Base-by-base conservation (phyloP, 805 yeast genomes). In the Teunomyces gatunensis region DNA sequence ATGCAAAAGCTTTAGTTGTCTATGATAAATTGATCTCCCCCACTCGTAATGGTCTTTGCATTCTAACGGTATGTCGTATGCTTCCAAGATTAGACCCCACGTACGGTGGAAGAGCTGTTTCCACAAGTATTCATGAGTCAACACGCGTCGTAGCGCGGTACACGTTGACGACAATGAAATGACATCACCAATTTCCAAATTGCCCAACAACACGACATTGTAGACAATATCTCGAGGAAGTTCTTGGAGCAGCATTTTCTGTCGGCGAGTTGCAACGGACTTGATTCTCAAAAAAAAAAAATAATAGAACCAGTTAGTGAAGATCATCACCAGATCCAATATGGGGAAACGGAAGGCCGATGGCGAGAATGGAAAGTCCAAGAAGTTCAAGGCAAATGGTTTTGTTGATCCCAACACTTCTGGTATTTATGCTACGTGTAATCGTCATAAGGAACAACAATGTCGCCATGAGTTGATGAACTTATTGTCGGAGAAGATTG, bases 361-460 rank as follows among this genome's bases (percentile, higher is more conserved):
- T 15, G 47, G 48, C 21, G 51, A 46, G 12, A 11, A 32, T 23
- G 59, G 63, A 34, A 54, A 54, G 39, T 54, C 56, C 58, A 75
- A 73, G 60, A 69, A 72, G 64, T 80, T 71, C 64, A 79, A 78
- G 55, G 70, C 74, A 15, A 59, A 70, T 2, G 80, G 80, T 6
- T 70, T 80, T 46, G 65, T 91, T 15, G 97, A 91, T 58, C 96
- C 97, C 0, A 85, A 85, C 34, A 87, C 94, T 46, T 71, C 84
- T 33, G 99, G 99, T 0, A 75, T 94, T 0, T 94, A 87, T 65
- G 96, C 90, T 10, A 87, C 98, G 0, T 92, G 97, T 65, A 80
- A 82, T 43, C 77, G 96, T 56, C 85, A 86, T 33, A 82, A 84
- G 49, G 99, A 94, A 63, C 76, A 76, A 46, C 82, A 78, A 45